Evolutionary conservation across 257 asterid genomes (phyloP), one percentile per base, ranked within the genome.

Genomic region (Nicotiana noctiflora): DNA sequence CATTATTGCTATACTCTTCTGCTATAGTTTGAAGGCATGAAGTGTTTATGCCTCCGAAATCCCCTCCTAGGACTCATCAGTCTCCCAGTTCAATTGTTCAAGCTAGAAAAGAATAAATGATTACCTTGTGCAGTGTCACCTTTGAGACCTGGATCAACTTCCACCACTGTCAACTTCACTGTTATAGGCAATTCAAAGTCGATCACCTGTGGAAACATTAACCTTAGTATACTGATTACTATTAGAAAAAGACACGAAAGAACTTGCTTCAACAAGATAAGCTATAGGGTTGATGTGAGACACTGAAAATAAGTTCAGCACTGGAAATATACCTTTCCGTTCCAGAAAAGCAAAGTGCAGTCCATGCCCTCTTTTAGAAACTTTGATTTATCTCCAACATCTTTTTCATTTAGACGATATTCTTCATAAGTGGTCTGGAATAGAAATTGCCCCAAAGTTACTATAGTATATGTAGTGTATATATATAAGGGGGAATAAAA

Each of bases 311-410:
- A 76, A 82, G 66, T 19, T 49, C n/a, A 56, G 72, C n/a, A 25
- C 77, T 80, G 79, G 75, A 82, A 66, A 82, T n/a, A 53, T 83
- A 91, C 99, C 91, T 96, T 93, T 32, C 82, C 92, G 0, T 96
- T 94, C 98, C 98, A 96, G 89, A 94, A 96, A 14, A 96, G 91
- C 90, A 96, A 86, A 86, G 5, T 91, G 91, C 99, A 96, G 88
- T 96, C 98, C 97, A 96, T 96, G 91, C 99, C 99, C 88, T 96
- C 99, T 88, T 96, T 96, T 83, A 96, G 88, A 97, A 97, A 96
- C 94, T 92, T 94, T 6, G 88, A 74, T 89, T 91, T 96, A 67
- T 96, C 98, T 76, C 97, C 98, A 74, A 96, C 97, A 70, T 96
- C 98, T 67, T 90, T 81, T 83, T 84, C 95, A 79, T 92, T 91